These are phyloP conservation scores for Suillus placidus DNA, from an alignment of 768 basidiomycete genomes.

Conservation along the genomic window DNA sequence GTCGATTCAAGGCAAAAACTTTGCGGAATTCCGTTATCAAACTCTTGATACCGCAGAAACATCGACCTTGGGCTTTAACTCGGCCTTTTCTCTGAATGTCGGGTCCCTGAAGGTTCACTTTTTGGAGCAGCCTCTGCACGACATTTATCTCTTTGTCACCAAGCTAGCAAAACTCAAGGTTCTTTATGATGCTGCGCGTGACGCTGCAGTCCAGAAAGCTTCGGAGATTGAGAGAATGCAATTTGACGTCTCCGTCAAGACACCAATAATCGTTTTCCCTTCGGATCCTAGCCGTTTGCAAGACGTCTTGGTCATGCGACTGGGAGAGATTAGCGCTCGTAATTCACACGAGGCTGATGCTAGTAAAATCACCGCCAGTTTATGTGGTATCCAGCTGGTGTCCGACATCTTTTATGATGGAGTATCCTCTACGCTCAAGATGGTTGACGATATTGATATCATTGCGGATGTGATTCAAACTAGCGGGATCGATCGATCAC, in stretches of 20 bases:
- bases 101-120: conserved; percentile 90
- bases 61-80: conserved; percentile 77
- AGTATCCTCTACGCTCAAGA: conserved; percentile 63
- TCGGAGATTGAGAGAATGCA: conserved; percentile 95
- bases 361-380: conserved; percentile 70
- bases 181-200: conserved; percentile 90
- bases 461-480: conserved; percentile 68
- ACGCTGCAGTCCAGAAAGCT: conserved; percentile 89
- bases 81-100: conserved; percentile 77
- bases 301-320: conserved; percentile 76
- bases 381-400: conserved; percentile 81
- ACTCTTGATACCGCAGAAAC: conserved; percentile 80
- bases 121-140: conserved; percentile 87
- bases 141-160: conserved; percentile 78
- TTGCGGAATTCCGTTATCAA: conserved; percentile 93
- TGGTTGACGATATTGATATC: conserved; percentile 90
- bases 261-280: conserved; percentile 91
- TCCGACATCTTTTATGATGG: conserved; percentile 62
- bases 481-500: conserved; percentile 52
- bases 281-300: conserved; percentile 58
- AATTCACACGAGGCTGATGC: conserved; percentile 65
- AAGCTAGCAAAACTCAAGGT: conserved; percentile 92
- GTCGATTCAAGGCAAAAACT: conserved; percentile 91
- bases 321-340: conserved; percentile 85
- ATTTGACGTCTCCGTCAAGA: conserved; percentile 87